A percentile compares a stretch with the other conserved stretches of the same genome.
Conservation (phyloP, 2,329 filamentous ascomycete species). For the Microcyclosporella mali region DNA sequence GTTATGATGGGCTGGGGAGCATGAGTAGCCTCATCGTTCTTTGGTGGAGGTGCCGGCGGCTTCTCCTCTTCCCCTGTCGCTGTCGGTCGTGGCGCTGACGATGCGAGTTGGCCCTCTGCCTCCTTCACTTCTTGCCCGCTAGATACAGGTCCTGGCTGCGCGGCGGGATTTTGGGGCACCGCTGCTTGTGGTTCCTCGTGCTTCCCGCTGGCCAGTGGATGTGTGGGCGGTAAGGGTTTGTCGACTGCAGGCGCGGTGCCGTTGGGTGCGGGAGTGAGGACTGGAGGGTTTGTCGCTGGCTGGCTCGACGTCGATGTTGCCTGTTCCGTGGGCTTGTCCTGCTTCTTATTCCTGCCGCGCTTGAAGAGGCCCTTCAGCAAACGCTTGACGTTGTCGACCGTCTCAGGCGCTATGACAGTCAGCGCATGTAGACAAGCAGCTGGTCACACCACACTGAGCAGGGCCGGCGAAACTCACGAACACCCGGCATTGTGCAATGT, state of each 20-base stretch:
- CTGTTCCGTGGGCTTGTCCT: slow-evolving; percentile 8
- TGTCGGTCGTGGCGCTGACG: too few species aligned
- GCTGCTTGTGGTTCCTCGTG: slow-evolving; percentile 4
- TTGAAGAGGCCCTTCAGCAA: slow-evolving; percentile 20
- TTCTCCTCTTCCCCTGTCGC: slow-evolving; percentile 12
- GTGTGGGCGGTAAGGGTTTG: slow-evolving; percentile 16
- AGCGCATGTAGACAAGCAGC: slow-evolving; percentile 1
- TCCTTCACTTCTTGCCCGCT: slow-evolving; percentile 4
- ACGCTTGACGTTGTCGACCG: slow-evolving; percentile 20
- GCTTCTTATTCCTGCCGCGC: slow-evolving; percentile 17
- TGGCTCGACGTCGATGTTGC: slow-evolving; percentile 7
- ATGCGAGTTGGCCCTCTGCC: slow-evolving; percentile 4
- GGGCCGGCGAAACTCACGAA: slow-evolving; percentile 14
- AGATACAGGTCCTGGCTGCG: background rate
- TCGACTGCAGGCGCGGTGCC: slow-evolving; percentile 14
- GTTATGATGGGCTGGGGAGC: background rate
- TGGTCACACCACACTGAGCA: background rate
- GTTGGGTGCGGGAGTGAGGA: background rate
- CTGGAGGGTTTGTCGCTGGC: slow-evolving; percentile 3
- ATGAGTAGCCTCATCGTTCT: slow-evolving; percentile 12
- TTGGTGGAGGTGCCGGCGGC: slow-evolving; percentile 15
- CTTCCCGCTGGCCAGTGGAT: slow-evolving; percentile 1
- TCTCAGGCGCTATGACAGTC: slow-evolving; percentile 16
- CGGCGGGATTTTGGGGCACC: slow-evolving; percentile 2
- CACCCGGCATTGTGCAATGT: slow-evolving; percentile 16